Base-by-base conservation (phyloP, 495 filamentous ascomycete species). In the Arthonia radiata region DNA sequence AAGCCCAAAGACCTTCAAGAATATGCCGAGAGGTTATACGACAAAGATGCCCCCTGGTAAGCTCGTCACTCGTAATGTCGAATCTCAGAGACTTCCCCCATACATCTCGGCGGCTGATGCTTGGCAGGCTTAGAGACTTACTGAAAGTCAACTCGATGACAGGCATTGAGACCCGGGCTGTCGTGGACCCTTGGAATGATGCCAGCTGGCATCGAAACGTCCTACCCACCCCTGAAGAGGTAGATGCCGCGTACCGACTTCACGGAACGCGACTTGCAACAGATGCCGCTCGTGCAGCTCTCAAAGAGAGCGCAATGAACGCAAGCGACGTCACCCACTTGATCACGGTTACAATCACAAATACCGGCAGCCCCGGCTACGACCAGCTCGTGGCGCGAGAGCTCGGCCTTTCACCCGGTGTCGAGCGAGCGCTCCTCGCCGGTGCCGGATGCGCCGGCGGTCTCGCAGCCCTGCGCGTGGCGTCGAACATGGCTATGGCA, bases 291-390 rank as follows among this genome's bases (percentile, higher is more conserved):
- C 44, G 48, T 14, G 69, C 68, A 37, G 68, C 67, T 0, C 46
- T 74, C n/a, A 27, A 37, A 25, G 66, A 67, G 42, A 54, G 59
- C 18, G 46, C 49, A 10, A 43, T 62, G 6, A 45, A 46, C 15
- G 32, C 52, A 1, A 34, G 35, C 1, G 49, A 67, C 7, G 59
- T 73, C 29, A 74, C 68, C 13, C 69, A 73, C 37, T 52, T 68
- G 27, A 60, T 73, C 8, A 62, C 62, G 11, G 69, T 67, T 0
- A 72, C 68, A 13, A 67, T 63, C 30, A 74, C 68, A 16, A 59
- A 70, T 37, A 59, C 58, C n/a, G 68, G 66, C 14, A 71, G 67
- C 39, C 68, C 68, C 5, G 68, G 68, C 3, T 72, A 64, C 37
- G 68, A 72, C 42, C 61, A 68, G 33, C 64, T 50, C 27, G 67